phyloP scores from a whole-genome alignment of 2,329 filamentous ascomycete genomes.

The Phialophora chinensis region DNA sequence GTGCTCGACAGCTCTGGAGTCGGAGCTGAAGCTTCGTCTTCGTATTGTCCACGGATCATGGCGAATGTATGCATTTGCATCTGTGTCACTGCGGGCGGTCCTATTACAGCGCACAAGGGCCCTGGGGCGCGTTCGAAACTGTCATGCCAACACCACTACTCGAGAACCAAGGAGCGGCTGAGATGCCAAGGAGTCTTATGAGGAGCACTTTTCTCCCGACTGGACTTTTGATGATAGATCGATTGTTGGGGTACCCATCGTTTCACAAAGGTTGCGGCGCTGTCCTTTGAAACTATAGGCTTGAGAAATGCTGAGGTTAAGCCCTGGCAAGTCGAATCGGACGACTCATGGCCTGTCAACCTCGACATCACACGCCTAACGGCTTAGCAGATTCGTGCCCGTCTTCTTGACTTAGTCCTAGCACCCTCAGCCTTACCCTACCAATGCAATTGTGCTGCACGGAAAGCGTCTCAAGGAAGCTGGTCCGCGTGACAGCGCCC shows the following conservation, averaged over 20 bases:
- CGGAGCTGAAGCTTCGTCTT: background rate
- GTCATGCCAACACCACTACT: conserved; percentile 1
- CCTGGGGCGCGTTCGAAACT: too few relatives aligned
- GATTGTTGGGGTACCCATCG: background rate
- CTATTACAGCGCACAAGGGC: background rate
- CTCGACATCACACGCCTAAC: background rate
- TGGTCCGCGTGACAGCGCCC: background rate
- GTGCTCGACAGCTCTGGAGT: too few relatives aligned
- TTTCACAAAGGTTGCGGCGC: background rate
- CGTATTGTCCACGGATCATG: background rate
- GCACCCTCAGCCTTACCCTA: background rate
- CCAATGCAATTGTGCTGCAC: background rate
- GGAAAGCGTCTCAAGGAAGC: background rate
- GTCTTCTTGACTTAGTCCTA: background rate
- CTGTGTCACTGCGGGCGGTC: background rate
- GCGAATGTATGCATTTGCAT: background rate
- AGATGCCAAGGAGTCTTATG: conserved; percentile 6
- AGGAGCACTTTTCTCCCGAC: background rate
- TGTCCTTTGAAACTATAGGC: background rate
- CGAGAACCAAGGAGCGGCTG: conserved; percentile 5
- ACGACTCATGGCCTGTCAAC: background rate
- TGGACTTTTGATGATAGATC: background rate
- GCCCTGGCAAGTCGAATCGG: background rate
- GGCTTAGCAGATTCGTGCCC: background rate
- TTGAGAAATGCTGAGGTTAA: background rate